Evolutionary conservation across 192 early-diverging fungal genomes (phyloP), one percentile per base, ranked within the genome.

Genomic region (Coemansia sp.): DNA sequence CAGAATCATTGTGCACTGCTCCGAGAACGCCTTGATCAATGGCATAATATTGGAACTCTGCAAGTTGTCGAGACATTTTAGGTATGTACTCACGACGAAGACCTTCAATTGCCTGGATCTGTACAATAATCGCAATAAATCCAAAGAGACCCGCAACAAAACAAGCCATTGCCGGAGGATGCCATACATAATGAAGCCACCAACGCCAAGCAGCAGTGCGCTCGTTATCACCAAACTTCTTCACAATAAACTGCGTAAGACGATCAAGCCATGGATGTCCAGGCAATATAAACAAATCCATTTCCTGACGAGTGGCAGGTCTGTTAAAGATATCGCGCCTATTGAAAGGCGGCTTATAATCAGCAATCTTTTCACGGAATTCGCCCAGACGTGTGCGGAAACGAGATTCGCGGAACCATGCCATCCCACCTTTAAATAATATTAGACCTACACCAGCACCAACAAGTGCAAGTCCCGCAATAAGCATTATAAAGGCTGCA

Each of bases 131-230:
- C 2, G 53, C 16, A 19, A 62, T 25, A 1, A 82, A 24, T 1
- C 81, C 81, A 26, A 82, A 19, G 21, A 58, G 30, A 7, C 81
- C 81, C 24, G 74, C 71, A 3, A 63, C n/a, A 22, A 82, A 65
- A 56, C 81, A 82, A 2, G 74, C 81, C 19, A 82, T 56, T 25
- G 74, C 71, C 4, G 81, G 81, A 10, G 75, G 60, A 49, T 77
- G 72, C 44, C 56, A 52, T 21, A 77, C 54, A 27, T 82, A 82
- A 52, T 82, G 60, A 9, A 69, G 21, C 57, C 55, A 82, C 81
- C 81, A 82, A 58, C 81, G 81, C 71, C 71, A 78, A 8, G 67
- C 67, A 25, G 66, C 54, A n/a, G 67, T 52, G 24, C 53, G 34
- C 27, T 73, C 66, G 21, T 38, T 53, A 44, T 73, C 59, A 51